phyloP scores from a whole-genome alignment of 2,329 filamentous ascomycete genomes.

The Ophiostoma angusticollis region DNA sequence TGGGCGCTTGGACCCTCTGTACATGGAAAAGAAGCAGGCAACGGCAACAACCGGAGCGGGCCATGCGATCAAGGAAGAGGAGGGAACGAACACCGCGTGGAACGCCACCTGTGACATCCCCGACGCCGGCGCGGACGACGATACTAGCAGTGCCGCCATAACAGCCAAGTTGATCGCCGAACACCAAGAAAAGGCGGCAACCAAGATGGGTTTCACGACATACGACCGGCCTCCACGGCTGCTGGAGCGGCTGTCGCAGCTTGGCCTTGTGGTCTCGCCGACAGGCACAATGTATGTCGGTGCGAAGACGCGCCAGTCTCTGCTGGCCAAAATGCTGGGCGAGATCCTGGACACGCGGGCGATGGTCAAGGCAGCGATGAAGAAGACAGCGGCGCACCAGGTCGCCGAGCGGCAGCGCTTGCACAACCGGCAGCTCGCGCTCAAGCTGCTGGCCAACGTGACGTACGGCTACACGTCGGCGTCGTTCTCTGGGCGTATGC shows the following conservation, averaged over 20 bases:
- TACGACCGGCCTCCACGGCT: conserved; percentile 67
- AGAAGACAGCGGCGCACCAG: conserved; percentile 54
- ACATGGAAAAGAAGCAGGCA: conserved; percentile 3
- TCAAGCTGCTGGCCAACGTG: conserved; percentile 96
- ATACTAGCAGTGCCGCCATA: too few species aligned
- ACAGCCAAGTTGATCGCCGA: neutral
- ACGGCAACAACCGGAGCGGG: neutral
- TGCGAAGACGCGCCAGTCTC: conserved; percentile 70
- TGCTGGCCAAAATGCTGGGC: conserved; percentile 90
- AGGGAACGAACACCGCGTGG: too few species aligned
- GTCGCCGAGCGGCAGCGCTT: conserved; percentile 71
- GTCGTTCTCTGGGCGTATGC: conserved; percentile 94
- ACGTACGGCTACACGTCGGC: conserved; percentile 97
- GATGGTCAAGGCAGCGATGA: conserved; percentile 98
- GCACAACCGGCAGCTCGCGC: conserved; percentile 79
- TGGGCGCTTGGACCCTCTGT: conserved; percentile 47
- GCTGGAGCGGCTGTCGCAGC: conserved; percentile 59
- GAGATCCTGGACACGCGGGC: conserved; percentile 92
- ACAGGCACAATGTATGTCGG: conserved; percentile 97
- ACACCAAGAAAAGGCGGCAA: conserved; percentile 25
- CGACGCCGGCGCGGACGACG: neutral
- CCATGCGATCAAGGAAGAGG: too few species aligned
- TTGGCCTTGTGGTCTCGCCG: conserved; percentile 82
- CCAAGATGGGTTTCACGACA: conserved; percentile 89
- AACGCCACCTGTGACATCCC: too few species aligned